phyloP scores from a whole-genome alignment of 768 basidiomycete genomes.

The Russula olivacea region DNA sequence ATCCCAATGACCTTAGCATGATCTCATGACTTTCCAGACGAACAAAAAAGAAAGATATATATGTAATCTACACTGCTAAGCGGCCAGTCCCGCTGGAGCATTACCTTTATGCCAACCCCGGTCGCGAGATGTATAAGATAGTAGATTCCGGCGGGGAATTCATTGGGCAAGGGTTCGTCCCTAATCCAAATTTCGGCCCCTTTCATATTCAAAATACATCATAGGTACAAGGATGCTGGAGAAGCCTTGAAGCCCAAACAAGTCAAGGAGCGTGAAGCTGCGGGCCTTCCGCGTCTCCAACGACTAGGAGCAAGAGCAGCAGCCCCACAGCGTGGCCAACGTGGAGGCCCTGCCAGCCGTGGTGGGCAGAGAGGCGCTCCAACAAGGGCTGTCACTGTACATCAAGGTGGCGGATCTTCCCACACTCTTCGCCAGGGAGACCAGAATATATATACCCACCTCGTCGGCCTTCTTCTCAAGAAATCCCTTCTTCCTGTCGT shows the following conservation, averaged over 20 bases:
- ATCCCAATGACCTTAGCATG: background rate
- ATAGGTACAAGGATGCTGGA: slow-evolving; percentile 83
- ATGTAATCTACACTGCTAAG: slow-evolving; percentile 95
- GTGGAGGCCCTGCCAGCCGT: slow-evolving; percentile 45
- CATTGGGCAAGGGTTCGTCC: slow-evolving; percentile 57
- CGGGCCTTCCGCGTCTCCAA: slow-evolving; percentile 82
- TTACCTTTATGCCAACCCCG: slow-evolving; percentile 89
- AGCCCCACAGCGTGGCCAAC: slow-evolving; percentile 42
- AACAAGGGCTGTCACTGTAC: slow-evolving; percentile 35
- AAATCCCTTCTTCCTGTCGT: slow-evolving; percentile 86
- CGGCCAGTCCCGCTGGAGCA: slow-evolving; percentile 96
- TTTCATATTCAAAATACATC: background rate
- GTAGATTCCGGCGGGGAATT: slow-evolving; percentile 79
- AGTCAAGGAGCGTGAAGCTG: slow-evolving; percentile 96
- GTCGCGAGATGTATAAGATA: slow-evolving; percentile 89
- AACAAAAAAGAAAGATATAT: slow-evolving; percentile 99
- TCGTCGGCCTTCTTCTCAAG: slow-evolving; percentile 82
- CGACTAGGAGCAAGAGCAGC: slow-evolving; percentile 76
- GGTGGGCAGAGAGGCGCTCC: slow-evolving; percentile 33
- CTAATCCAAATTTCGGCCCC: background rate
- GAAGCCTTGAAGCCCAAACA: slow-evolving; percentile 90
- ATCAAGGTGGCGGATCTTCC: slow-evolving; percentile 34
- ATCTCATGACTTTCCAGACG: slow-evolving; percentile 47
- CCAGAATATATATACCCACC: slow-evolving; percentile 90
- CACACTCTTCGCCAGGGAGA: slow-evolving; percentile 69